A percentile compares a stretch with the other conserved stretches of the same genome.
Conservation (phyloP, 257 asterid species). For the Solanum acaule region DNA sequence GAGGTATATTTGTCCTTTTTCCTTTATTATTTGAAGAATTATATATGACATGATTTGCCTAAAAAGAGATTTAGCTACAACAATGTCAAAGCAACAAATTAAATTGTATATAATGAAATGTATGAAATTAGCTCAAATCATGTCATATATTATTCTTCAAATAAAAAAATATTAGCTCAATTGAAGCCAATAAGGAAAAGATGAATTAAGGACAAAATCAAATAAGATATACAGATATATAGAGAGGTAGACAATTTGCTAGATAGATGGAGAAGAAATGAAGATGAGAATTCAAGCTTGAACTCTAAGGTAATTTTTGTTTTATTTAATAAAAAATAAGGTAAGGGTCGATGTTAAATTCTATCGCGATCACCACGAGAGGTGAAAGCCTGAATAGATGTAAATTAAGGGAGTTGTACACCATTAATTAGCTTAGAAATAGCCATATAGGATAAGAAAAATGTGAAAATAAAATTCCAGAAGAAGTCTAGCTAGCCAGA, state of each 20-base stretch:
- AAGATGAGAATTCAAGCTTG: background rate
- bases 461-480: background rate
- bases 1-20: too few relatives aligned
- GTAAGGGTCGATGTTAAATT: background rate
- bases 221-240: too few relatives aligned
- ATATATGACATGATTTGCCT: background rate
- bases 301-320: background rate
- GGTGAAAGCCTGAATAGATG: background rate
- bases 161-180: too few relatives aligned
- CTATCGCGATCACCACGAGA: background rate
- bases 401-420: background rate
- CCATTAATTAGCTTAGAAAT: background rate
- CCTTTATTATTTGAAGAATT: background rate
- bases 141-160: too few relatives aligned
- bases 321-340: background rate
- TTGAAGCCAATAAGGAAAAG: background rate
- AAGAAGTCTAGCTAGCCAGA: background rate
- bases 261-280: background rate
- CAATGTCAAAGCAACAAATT: background rate
- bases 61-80: background rate
- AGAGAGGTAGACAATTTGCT: background rate
- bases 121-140: background rate
- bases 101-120: too few relatives aligned
- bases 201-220: background rate
- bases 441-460: background rate